Base-by-base conservation (phyloP, 192 early-diverging fungal species). In the Coemansia sp. region DNA sequence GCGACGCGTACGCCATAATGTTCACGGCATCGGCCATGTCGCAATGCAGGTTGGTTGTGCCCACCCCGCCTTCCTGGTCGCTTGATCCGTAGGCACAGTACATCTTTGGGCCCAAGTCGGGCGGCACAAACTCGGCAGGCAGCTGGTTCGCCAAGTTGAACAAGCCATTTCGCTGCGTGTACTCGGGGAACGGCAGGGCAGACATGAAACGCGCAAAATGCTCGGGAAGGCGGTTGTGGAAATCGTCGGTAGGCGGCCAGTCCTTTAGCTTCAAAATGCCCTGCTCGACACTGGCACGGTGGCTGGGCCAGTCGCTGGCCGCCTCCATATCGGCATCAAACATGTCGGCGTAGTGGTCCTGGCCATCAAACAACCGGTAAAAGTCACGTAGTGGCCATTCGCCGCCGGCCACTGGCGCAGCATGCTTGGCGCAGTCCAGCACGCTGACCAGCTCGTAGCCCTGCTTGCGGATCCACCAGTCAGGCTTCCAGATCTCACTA, bases 21-120 rank as follows among this genome's bases (percentile, higher is more conserved):
- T 88, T 90, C 17, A 85, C 82, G 0, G 86, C 86, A 43, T 90
- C 86, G 4, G 88, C 78, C 74, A 88, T 83, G 51, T 90, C 86
- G 35, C 84, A 75, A 44, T 90, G 85, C 23, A 90, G 61, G 30
- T 84, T 84, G 0, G 85, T 90, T 1, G 83, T 90, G 29, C 86
- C 85, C 1, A 53, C 44, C 8, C 79, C 79, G 16, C 70, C 56
- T 3, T 60, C 47, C 10, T 22, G 42, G 20, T 77, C 77, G 50
- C 71, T 76, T 4, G 78, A 84, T 7, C 79, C 84, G 45, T 83
- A 84, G 0, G 83, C 83, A 35, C 80, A 81, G 53, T 86, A 87
- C 78, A 87, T 77, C 55, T 89, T 89, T 0, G 85, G 85, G 0
- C 87, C 87, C 3, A 89, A 64, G 33, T 89, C 84, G 0, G 82